phyloP scores from a whole-genome alignment of 352 stramenopile genomes.

The Phytophthora gonapodyides region DNA sequence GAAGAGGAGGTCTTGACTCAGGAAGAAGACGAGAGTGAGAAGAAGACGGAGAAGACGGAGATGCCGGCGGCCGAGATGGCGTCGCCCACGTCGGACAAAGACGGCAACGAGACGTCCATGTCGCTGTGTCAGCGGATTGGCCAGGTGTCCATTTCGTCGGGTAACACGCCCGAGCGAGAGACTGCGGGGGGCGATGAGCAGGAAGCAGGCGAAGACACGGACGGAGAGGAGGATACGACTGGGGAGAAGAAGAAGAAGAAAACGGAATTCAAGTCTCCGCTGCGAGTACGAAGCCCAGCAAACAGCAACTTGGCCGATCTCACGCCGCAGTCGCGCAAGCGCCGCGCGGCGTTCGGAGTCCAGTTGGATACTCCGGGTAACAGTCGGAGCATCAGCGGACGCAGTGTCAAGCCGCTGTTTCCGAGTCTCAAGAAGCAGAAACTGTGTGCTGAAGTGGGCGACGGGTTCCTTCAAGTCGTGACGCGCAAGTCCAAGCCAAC shows the following conservation, averaged over 20 bases:
- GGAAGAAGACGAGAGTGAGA: not conserved
- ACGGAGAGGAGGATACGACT: slow-evolving; percentile 23
- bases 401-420: slow-evolving; percentile 42
- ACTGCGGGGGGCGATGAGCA: slow-evolving; percentile 6
- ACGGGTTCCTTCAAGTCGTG: slow-evolving; percentile 44
- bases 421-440: slow-evolving; percentile 64
- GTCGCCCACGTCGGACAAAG: slow-evolving; percentile 27
- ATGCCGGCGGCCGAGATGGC: slow-evolving; percentile 25
- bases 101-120: slow-evolving; percentile 51
- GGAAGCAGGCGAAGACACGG: slow-evolving; percentile 21
- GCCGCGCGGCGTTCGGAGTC: slow-evolving; percentile 29
- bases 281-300: slow-evolving; percentile 26
- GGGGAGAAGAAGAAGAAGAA: slow-evolving; percentile 14
- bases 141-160: slow-evolving; percentile 76
- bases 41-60: not conserved
- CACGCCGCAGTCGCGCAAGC: slow-evolving; percentile 42
- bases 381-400: slow-evolving; percentile 21
- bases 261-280: slow-evolving; percentile 22
- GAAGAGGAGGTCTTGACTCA: slow-evolving; percentile 11
- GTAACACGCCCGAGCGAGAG: slow-evolving; percentile 14
- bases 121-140: slow-evolving; percentile 78
- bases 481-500: slow-evolving; percentile 44
- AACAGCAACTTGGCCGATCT: slow-evolving; percentile 32
- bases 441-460: slow-evolving; percentile 42
- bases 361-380: slow-evolving; percentile 22